Evolutionary conservation across 495 filamentous ascomycete species (phyloP).

Genomic region (Bathelium albidoporum): DNA sequence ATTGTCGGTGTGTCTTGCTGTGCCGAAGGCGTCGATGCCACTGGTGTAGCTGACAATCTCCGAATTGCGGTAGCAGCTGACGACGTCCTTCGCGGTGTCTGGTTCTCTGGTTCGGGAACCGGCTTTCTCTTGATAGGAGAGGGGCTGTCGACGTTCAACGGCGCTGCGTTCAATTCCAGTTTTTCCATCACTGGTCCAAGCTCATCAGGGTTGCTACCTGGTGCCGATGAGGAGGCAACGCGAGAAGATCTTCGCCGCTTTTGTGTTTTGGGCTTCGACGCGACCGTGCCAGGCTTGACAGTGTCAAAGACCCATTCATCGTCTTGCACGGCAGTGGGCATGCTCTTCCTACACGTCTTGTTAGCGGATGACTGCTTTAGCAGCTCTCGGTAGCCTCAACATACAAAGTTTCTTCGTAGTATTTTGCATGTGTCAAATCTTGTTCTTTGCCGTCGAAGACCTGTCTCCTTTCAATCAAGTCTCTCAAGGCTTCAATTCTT

Average conservation of each 20-base stretch:
- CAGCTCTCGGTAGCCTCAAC: conserved; percentile 20
- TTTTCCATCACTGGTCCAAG: conserved; percentile 34
- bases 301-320: conserved; percentile 99
- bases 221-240: conserved; percentile 17
- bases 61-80: conserved; percentile 20
- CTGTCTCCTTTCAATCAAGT: conserved; percentile 69
- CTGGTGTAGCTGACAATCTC: conserved; percentile 13
- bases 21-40: conserved; percentile 40
- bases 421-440: conserved; percentile 51
- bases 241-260: conserved; percentile 40
- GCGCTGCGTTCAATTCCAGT: conserved; percentile 45
- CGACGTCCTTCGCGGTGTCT: conserved; percentile 38
- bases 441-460: conserved; percentile 58
- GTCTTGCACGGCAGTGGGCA: conserved; percentile 55
- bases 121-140: conserved; percentile 1
- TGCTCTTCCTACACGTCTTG: conserved; percentile 43
- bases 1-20: conserved; percentile 4
- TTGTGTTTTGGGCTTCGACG: conserved; percentile 25
- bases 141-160: conserved; percentile 6
- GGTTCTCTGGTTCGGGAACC: conserved; percentile 19
- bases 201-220: not conserved
- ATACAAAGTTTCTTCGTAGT: conserved; percentile 81
- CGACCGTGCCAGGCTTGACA: conserved; percentile 45
- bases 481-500: conserved; percentile 72
- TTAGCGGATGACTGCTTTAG: not conserved